phyloP scores from a whole-genome alignment of 345 rosid species.

The Eucalyptus marginata region DNA sequence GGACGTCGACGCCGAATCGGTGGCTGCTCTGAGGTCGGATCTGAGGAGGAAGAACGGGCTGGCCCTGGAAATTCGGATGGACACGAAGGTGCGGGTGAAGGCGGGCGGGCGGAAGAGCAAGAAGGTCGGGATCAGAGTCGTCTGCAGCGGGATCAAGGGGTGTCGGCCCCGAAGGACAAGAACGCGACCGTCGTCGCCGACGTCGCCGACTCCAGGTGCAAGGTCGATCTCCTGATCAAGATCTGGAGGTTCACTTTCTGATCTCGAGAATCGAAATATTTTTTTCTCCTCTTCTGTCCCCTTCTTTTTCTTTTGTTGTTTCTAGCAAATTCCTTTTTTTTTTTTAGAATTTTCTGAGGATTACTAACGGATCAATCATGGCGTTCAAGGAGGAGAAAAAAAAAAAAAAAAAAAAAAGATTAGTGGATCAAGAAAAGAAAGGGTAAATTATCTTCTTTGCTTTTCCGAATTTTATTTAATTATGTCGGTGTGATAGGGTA shows the following conservation, averaged over 20 bases:
- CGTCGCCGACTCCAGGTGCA: constrained; percentile 39
- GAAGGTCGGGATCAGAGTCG: constrained; percentile 70
- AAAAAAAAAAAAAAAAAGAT: not conserved
- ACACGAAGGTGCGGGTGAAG: constrained; percentile 53
- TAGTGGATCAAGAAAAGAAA: not conserved
- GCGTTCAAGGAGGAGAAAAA: not conserved
- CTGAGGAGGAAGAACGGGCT: constrained; percentile 48
- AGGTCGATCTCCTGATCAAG: constrained; percentile 80
- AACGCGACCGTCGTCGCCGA: constrained; percentile 54
- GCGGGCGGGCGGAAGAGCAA: constrained; percentile 47
- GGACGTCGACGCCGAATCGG: constrained; percentile 66
- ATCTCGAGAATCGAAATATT: not conserved
- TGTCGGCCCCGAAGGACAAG: constrained; percentile 56
- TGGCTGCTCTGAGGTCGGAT: constrained; percentile 50
- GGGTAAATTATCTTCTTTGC: not conserved
- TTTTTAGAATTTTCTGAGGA: not conserved
- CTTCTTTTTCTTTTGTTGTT: not conserved
- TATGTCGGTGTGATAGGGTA: not conserved
- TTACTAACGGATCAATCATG: not conserved
- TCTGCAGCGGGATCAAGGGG: constrained; percentile 63
- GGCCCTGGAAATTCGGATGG: constrained; percentile 39
- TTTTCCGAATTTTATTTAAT: not conserved
- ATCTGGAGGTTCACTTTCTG: constrained; percentile 84
- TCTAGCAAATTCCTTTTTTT: not conserved
- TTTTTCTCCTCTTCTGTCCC: not conserved